Conservation (phyloP, 768 basidiomycete genomes). For the Leccinum variicolor region DNA sequence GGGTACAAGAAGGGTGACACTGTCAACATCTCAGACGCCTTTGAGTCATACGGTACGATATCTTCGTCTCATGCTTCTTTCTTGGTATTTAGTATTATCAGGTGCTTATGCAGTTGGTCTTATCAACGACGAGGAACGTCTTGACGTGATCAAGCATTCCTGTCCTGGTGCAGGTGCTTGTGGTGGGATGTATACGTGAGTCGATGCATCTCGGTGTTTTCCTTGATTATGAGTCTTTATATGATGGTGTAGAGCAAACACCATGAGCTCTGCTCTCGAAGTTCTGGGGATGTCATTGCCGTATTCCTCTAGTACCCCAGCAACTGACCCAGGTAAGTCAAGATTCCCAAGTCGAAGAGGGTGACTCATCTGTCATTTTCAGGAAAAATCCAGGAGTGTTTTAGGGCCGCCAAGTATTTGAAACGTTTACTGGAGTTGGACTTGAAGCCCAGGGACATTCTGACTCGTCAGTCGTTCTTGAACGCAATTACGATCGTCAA, state of each 20-base stretch:
- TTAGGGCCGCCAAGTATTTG: conserved; percentile 73
- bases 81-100: conserved; percentile 24
- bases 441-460: conserved; percentile 77
- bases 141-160: conserved; percentile 82
- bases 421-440: conserved; percentile 72
- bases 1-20: conserved; percentile 75
- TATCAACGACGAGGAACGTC: conserved; percentile 75
- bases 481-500: conserved; percentile 83
- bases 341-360: background rate
- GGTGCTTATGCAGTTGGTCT: conserved; percentile 75
- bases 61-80: background rate
- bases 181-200: conserved; percentile 84
- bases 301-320: conserved; percentile 73
- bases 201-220: conserved; percentile 4
- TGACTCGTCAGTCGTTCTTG: conserved; percentile 69
- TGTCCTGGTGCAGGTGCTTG: conserved; percentile 85
- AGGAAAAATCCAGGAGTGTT: conserved; percentile 84
- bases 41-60: conserved; percentile 72
- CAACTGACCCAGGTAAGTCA: conserved; percentile 57
- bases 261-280: conserved; percentile 84
- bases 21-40: conserved; percentile 81
- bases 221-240: background rate
- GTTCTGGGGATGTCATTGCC: conserved; percentile 84
- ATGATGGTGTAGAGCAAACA: conserved; percentile 57
- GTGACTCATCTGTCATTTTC: conserved; percentile 2